Evolutionary conservation across 1,284 basidiomycete species (phyloP), one percentile per base, ranked within the genome.

Genomic region (Ceratobasidium sp.): DNA sequence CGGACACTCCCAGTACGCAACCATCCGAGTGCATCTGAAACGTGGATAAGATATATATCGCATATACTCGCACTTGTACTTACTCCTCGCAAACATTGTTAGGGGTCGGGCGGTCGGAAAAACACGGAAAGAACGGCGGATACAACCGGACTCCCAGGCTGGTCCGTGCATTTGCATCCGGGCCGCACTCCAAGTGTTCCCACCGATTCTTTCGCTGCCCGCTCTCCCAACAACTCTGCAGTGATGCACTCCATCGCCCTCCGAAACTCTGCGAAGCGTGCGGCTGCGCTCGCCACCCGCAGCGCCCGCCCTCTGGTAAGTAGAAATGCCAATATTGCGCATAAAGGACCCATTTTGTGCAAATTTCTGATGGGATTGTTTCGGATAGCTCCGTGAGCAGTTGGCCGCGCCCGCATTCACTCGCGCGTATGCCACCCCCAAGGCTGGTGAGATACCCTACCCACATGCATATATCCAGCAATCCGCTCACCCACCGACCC

Each of bases 341-440:
- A 56, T 68, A 71, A 73, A 72, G 72, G 72, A 50, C 64, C 43
- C 65, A 69, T 73, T 65, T 74, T 72, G 78, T 75, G 40, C 67
- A 67, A 71, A 49, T 56, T 69, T 43, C 58, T 67, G 47, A 62
- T 40, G n/a, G n/a, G n/a, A n/a, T n/a, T n/a, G 43, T 64, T 56
- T 71, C 54, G 53, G 38, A 60, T 35, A 73, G 72, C 70, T 71
- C 72, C 69, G 69, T 25, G 69, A 70, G 60, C 69, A 70, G 58
- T 27, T 57, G 27, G 62, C 40, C 25, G 58, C 69, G 45, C 68
- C 55, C 47, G 35, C 70, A 34, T 80, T 86, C 71, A 82, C 88
- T 78, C 92, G 92, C 79, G 85, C 91, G 75, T 98, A 98, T 85
- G 96, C 96, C 77, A 96, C 96, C 76, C 94, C 95, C 79, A 99